Evolutionary conservation across 2,329 filamentous ascomycete species (phyloP).

Genomic region (Rhexocercosporidium sp.): DNA sequence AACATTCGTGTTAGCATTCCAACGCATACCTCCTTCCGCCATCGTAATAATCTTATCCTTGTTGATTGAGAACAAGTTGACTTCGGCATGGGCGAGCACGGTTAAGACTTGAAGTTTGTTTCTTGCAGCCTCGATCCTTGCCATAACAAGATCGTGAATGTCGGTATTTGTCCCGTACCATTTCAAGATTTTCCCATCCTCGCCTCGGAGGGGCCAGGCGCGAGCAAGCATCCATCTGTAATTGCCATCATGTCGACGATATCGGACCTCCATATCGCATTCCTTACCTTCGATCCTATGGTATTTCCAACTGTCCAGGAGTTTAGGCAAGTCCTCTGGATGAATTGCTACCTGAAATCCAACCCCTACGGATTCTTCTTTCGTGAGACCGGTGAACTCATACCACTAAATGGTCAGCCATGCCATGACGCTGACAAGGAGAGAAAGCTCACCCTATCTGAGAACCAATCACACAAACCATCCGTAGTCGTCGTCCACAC

Average conservation of each 20-base stretch:
- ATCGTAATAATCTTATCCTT: conserved; percentile 28
- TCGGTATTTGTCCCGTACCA: conserved; percentile 38
- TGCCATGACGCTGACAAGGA: no score
- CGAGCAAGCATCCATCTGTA: conserved; percentile 37
- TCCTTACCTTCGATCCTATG: conserved; percentile 13
- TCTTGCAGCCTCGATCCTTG: conserved; percentile 32
- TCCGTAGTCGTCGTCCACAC: conserved; percentile 32
- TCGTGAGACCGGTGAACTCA: conserved; percentile 33
- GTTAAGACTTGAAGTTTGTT: conserved; percentile 34
- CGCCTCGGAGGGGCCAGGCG: conserved; percentile 26
- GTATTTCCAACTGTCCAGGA: conserved; percentile 23
- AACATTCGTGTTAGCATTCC: conserved; percentile 10
- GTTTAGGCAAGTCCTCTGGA: conserved; percentile 25
- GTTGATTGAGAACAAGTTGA: conserved; percentile 34
- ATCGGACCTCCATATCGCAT: conserved; percentile 32
- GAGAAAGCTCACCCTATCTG: conserved; percentile 27
- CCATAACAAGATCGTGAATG: conserved; percentile 35
- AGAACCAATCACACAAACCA: conserved; percentile 33
- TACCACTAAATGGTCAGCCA: conserved; percentile 33
- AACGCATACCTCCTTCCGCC: conserved; percentile 32
- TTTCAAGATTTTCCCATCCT: conserved; percentile 29
- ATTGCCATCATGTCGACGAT: conserved; percentile 32
- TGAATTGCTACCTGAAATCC: conserved; percentile 27
- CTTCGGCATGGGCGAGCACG: conserved; percentile 35
- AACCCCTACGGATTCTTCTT: conserved; percentile 23